phyloP scores from a whole-genome alignment of 495 filamentous ascomycete genomes.

The Aspergillus olivimuriae region DNA sequence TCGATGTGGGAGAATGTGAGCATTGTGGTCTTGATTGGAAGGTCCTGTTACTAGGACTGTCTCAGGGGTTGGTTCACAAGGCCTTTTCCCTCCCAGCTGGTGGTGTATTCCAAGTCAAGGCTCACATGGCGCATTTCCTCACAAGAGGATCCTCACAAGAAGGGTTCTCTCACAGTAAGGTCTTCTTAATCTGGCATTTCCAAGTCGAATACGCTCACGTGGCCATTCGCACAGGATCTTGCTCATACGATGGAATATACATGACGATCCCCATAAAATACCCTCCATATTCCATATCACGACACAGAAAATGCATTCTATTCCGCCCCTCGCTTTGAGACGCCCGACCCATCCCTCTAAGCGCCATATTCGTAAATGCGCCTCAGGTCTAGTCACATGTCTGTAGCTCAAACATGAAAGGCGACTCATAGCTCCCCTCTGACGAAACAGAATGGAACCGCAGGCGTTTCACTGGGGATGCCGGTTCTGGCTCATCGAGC shows the following conservation, averaged over 20 bases:
- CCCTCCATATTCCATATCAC: conserved; percentile 7
- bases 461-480: conserved; percentile 4
- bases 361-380: conserved; percentile 3
- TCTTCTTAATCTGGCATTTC: conserved; percentile 10
- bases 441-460: conserved; percentile 6
- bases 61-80: neutral
- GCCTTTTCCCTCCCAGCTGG: neutral
- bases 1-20: neutral
- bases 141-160: conserved; percentile 17
- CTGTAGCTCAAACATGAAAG: conserved; percentile 6
- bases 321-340: conserved; percentile 6
- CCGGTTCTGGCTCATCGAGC: conserved; percentile 5
- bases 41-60: neutral
- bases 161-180: conserved; percentile 1
- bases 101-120: neutral
- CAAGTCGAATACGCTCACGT: conserved; percentile 4
- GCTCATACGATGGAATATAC: conserved; percentile 5
- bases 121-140: conserved; percentile 8
- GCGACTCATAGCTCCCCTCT: conserved; percentile 3
- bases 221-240: neutral
- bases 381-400: conserved; percentile 6
- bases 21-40: neutral
- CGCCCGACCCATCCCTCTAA: neutral
- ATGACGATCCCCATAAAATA: conserved; percentile 4
- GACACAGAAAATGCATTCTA: conserved; percentile 4